Evolutionary conservation across 2,329 filamentous ascomycete genomes (phyloP).

Genomic region (Pseudomassariella vexata): DNA sequence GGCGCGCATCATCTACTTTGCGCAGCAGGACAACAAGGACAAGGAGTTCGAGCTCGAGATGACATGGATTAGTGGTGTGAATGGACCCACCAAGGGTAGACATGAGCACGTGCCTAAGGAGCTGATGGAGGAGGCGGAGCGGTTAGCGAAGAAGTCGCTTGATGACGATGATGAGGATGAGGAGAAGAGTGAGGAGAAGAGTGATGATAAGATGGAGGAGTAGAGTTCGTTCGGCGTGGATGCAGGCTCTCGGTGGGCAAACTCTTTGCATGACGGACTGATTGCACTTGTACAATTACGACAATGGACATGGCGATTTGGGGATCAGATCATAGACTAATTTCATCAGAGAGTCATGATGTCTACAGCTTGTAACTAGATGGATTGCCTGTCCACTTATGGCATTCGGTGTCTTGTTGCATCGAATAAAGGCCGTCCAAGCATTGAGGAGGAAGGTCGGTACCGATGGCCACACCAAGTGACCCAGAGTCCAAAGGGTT

Average conservation of each 20-base stretch:
- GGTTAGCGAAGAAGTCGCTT: constrained; percentile 82
- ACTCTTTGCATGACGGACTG: neutral
- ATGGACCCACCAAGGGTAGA: constrained; percentile 85
- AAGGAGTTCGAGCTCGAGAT: constrained; percentile 99
- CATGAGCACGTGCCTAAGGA: constrained; percentile 93
- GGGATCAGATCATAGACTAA: constrained; percentile 7
- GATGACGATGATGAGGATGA: constrained; percentile 85
- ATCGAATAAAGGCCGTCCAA: too few species aligned
- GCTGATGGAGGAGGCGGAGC: constrained; percentile 85
- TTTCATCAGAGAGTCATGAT: constrained; percentile 7
- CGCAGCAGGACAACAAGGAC: constrained; percentile 98
- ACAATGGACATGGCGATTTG: constrained; percentile 5
- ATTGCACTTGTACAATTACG: constrained; percentile 10
- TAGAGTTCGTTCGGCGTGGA: constrained; percentile 34
- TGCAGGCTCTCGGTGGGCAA: too few species aligned
- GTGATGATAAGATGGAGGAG: constrained; percentile 84
- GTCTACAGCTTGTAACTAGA: too few species aligned
- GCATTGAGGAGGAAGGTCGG: too few species aligned
- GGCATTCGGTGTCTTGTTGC: too few species aligned
- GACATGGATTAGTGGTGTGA: constrained; percentile 87
- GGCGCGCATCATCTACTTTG: constrained; percentile 92
- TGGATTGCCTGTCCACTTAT: too few species aligned
- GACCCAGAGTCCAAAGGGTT: too few species aligned
- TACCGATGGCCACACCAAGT: too few species aligned
- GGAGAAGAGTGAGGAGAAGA: constrained; percentile 54